Conservation (phyloP, 2,329 filamentous ascomycete species). For the Pleurostoma richardsiae region DNA sequence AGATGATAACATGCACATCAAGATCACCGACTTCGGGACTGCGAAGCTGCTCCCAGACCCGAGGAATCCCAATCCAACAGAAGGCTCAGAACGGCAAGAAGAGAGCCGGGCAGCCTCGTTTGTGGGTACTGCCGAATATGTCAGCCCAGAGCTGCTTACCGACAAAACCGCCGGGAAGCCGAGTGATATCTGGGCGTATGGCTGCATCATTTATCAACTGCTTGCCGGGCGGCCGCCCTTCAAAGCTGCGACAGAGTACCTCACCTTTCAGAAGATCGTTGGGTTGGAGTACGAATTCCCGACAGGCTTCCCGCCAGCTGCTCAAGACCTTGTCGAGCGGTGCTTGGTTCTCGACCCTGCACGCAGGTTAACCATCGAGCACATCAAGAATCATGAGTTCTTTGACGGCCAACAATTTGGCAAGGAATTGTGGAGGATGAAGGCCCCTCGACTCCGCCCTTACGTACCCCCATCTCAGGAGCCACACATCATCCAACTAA, state of each 20-base stretch:
- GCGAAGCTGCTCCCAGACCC: slow-evolving; percentile 79
- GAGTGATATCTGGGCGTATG: slow-evolving; percentile 97
- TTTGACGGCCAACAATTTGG: slow-evolving; percentile 87
- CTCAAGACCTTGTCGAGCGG: slow-evolving; percentile 84
- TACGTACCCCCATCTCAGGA: slow-evolving; percentile 76
- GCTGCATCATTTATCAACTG: slow-evolving; percentile 95
- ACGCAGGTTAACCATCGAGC: slow-evolving; percentile 81
- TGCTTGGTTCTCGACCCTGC: slow-evolving; percentile 85
- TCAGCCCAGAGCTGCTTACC: slow-evolving; percentile 93
- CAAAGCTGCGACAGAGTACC: slow-evolving; percentile 91
- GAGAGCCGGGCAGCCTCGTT: slow-evolving; percentile 84
- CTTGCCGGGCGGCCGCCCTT: slow-evolving; percentile 95
- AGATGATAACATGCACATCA: slow-evolving; percentile 94
- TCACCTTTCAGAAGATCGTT: slow-evolving; percentile 98
- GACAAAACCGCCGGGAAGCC: slow-evolving; percentile 97
- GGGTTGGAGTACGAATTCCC: slow-evolving; percentile 92
- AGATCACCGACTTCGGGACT: slow-evolving; percentile 98
- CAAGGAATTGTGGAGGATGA: slow-evolving; percentile 79
- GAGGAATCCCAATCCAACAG: slow-evolving; percentile 38
- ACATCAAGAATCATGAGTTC: slow-evolving; percentile 95
- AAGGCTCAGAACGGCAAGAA: slow-evolving; percentile 38
- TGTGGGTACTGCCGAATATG: slow-evolving; percentile 96
- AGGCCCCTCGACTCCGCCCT: slow-evolving; percentile 79
- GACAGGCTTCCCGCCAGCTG: slow-evolving; percentile 76
- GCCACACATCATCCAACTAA: slow-evolving; percentile 68